Percentiles rank a stretch among this genome's conserved stretches.
Conservation (phyloP, 2,329 filamentous ascomycete genomes). For the Didymellaceae sp. region DNA sequence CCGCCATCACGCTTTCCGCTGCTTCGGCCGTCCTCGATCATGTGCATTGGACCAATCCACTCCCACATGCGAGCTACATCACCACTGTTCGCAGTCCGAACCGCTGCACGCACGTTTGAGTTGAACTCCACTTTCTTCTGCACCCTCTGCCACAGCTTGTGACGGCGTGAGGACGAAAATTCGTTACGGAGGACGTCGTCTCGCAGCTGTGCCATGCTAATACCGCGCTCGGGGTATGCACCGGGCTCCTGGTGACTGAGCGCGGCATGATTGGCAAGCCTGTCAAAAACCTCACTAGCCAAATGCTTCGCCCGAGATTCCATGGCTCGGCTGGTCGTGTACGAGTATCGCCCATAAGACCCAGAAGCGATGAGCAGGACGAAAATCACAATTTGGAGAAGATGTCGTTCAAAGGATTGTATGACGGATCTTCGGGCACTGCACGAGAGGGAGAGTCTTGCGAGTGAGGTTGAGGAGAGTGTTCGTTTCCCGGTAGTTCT, state of each 20-base stretch:
- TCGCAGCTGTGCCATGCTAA: slow-evolving; percentile 86
- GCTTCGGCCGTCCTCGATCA: slow-evolving; percentile 52
- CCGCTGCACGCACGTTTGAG: slow-evolving; percentile 84
- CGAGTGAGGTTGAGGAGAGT: slow-evolving; percentile 87
- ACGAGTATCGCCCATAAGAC: slow-evolving; percentile 69
- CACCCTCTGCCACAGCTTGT: slow-evolving; percentile 84
- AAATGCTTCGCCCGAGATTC: slow-evolving; percentile 79
- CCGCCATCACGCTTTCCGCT: slow-evolving; percentile 40
- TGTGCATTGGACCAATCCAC: slow-evolving; percentile 67
- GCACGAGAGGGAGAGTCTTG: slow-evolving; percentile 86
- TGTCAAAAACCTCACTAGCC: slow-evolving; percentile 82
- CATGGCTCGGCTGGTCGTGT: slow-evolving; percentile 68
- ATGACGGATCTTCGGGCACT: slow-evolving; percentile 78
- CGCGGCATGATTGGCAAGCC: slow-evolving; percentile 82
- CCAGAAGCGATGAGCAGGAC: slow-evolving; percentile 57
- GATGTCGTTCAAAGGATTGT: slow-evolving; percentile 83
- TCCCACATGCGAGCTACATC: slow-evolving; percentile 70
- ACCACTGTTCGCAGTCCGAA: slow-evolving; percentile 63
- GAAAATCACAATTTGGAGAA: slow-evolving; percentile 74
- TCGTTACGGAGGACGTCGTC: slow-evolving; percentile 88
- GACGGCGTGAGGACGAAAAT: slow-evolving; percentile 76
- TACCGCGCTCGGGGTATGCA: slow-evolving; percentile 74
- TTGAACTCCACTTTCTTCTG: slow-evolving; percentile 88
- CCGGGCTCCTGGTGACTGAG: slow-evolving; percentile 70
- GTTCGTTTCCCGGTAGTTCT: slow-evolving; percentile 71